Percentiles rank a stretch among this genome's conserved stretches.
Conservation (phyloP, 345 rosid genomes). For the Aquilaria yunnanensis region DNA sequence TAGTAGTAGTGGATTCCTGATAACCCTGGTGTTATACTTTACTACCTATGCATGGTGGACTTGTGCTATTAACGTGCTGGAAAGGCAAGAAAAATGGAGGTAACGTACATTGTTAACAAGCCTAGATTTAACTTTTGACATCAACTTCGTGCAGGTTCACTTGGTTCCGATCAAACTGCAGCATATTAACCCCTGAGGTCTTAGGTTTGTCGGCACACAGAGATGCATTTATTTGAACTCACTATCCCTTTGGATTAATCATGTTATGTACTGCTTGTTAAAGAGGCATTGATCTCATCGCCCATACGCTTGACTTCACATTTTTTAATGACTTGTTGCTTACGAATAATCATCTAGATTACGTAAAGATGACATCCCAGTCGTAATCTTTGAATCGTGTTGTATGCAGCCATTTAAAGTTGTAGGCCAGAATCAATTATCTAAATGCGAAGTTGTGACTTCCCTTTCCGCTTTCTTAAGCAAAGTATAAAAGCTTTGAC, state of each 20-base stretch:
- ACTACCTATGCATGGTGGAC: neutral
- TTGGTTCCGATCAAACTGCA: neutral
- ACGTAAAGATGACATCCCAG: too few species aligned
- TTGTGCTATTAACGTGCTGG: neutral
- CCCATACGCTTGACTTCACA: too few species aligned
- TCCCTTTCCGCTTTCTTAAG: too few species aligned
- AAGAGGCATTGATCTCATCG: constrained; percentile 1
- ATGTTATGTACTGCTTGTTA: neutral
- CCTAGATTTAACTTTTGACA: constrained; percentile 6
- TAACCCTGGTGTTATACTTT: constrained; percentile 1
- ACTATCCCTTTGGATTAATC: too few species aligned
- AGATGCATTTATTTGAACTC: too few species aligned
- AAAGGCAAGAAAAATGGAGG: constrained; percentile 1
- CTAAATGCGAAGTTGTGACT: too few species aligned
- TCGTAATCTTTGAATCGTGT: too few species aligned
- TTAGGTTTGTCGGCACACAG: too few species aligned
- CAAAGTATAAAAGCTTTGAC: too few species aligned
- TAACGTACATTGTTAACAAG: constrained; percentile 6
- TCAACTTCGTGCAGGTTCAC: neutral
- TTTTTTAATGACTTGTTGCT: neutral
- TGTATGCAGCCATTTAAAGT: too few species aligned
- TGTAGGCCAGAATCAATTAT: too few species aligned
- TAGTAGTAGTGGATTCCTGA: constrained; percentile 15
- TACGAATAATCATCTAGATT: neutral
- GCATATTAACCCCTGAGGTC: constrained; percentile 10